These are phyloP conservation scores for Globisporangium nodosum DNA, from an alignment of 352 stramenopile species.

Conservation along the genomic window DNA sequence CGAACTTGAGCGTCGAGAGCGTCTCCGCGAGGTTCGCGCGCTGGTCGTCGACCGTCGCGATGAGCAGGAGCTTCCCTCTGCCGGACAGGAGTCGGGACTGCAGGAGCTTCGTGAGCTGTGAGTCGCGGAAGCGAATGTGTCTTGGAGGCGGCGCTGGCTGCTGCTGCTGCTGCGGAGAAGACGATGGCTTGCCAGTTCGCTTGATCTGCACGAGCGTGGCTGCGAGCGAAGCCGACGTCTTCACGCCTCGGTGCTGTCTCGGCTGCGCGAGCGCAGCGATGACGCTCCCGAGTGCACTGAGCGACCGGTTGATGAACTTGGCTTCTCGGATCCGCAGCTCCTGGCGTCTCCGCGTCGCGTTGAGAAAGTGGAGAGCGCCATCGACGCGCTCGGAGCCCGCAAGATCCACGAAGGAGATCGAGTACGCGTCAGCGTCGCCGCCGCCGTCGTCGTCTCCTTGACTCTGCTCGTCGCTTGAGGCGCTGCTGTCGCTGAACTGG, in stretches of 20 bases:
- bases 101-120: slow-evolving; percentile 65
- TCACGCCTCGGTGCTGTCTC: slow-evolving; percentile 2
- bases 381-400: slow-evolving; percentile 63
- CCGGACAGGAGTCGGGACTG: slow-evolving; percentile 43
- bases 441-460: slow-evolving; percentile 4
- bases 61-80: slow-evolving; percentile 41
- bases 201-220: neutral
- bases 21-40: slow-evolving; percentile 52
- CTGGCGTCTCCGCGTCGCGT: slow-evolving; percentile 38
- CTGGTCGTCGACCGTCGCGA: slow-evolving; percentile 60
- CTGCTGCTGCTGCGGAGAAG: neutral
- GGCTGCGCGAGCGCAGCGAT: slow-evolving; percentile 48
- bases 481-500: neutral
- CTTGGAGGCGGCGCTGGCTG: slow-evolving; percentile 7
- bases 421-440: slow-evolving; percentile 15
- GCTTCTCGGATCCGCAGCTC: slow-evolving; percentile 66
- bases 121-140: slow-evolving; percentile 68
- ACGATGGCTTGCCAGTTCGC: neutral
- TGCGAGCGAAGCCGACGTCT: neutral
- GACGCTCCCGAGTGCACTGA: slow-evolving; percentile 62
- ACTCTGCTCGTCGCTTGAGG: slow-evolving; percentile 12
- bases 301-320: slow-evolving; percentile 75
- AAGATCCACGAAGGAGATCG: slow-evolving; percentile 68
- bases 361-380: slow-evolving; percentile 42
- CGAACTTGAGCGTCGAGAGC: slow-evolving; percentile 72